Evolutionary conservation across 2,329 filamentous ascomycete genomes (phyloP).

Genomic region (Pyrenophora tritici-repentis): DNA sequence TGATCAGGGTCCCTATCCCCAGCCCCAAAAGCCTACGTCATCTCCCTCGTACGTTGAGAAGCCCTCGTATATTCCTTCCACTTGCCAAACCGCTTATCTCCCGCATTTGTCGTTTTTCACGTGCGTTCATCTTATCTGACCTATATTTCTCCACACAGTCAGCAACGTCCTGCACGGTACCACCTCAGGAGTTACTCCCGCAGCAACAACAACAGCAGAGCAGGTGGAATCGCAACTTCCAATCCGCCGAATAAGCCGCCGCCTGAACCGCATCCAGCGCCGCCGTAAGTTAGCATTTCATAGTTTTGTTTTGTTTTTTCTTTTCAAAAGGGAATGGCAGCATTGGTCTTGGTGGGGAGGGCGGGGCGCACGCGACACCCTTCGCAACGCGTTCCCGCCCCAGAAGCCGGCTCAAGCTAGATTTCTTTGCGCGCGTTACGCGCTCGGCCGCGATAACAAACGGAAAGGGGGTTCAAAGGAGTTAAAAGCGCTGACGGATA

Average conservation of each 20-base stretch:
- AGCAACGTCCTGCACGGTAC: conserved; percentile 8
- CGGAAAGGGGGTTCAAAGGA: not conserved
- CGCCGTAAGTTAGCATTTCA: conserved; percentile 15
- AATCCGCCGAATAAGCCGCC: conserved; percentile 10
- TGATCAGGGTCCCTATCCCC: conserved; percentile 10
- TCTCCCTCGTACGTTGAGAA: conserved; percentile 21
- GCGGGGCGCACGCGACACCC: not conserved
- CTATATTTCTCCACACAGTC: too few species aligned
- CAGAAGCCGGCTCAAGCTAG: not conserved
- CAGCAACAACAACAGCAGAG: not conserved
- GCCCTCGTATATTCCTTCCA: conserved; percentile 13
- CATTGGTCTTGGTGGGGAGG: not conserved
- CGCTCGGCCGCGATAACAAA: too few species aligned
- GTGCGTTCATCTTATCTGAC: too few species aligned
- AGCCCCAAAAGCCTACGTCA: conserved; percentile 32
- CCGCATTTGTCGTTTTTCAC: not conserved
- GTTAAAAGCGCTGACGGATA: not conserved
- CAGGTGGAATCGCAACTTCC: not conserved
- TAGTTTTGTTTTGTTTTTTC: not conserved
- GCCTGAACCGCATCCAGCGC: conserved; percentile 23
- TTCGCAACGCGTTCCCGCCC: too few species aligned
- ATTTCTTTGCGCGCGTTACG: too few species aligned
- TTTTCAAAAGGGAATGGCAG: not conserved
- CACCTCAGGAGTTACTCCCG: conserved; percentile 8
- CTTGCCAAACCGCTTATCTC: not conserved